These are phyloP conservation scores for Trichosporon asahii DNA, from an alignment of 1,284 basidiomycete genomes.

Conservation along the genomic window DNA sequence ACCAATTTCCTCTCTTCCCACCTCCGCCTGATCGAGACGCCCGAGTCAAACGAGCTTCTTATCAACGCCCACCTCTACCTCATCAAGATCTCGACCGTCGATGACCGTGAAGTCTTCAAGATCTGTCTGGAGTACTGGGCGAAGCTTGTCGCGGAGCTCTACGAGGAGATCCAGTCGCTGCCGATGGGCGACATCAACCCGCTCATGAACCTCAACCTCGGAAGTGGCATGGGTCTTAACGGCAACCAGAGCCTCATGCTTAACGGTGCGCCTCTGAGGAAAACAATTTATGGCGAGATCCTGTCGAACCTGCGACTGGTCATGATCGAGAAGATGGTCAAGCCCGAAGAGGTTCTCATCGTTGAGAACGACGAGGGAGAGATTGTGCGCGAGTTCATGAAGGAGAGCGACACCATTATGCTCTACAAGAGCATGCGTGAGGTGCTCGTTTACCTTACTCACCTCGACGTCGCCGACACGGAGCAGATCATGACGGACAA, in stretches of 20 bases:
- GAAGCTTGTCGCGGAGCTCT: slow-evolving; percentile 96
- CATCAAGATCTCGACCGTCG: slow-evolving; percentile 97
- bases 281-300: slow-evolving; percentile 93
- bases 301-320: slow-evolving; percentile 91
- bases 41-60: slow-evolving; percentile 85
- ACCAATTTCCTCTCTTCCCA: slow-evolving; percentile 93
- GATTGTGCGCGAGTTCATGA: slow-evolving; percentile 99
- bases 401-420: slow-evolving; percentile 97
- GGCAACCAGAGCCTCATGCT: slow-evolving; percentile 59
- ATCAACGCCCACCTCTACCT: slow-evolving; percentile 97
- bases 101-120: slow-evolving; percentile 99
- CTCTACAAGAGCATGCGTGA: slow-evolving; percentile 99
- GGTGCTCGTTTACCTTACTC: slow-evolving; percentile 92
- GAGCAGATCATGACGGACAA: slow-evolving; percentile 98
- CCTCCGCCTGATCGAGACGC: slow-evolving; percentile 86
- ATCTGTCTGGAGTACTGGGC: slow-evolving; percentile 99
- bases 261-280: slow-evolving; percentile 75
- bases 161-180: slow-evolving; percentile 82
- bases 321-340: slow-evolving; percentile 99
- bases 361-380: slow-evolving; percentile 99
- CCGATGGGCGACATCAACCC: slow-evolving; percentile 85
- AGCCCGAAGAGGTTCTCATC: slow-evolving; percentile 97
- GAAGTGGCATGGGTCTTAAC: slow-evolving; percentile 55
- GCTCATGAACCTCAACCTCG: slow-evolving; percentile 86
- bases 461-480: slow-evolving; percentile 92